These are phyloP conservation scores for Babjeviella inositovora DNA, from an alignment of 805 yeast genomes.

Conservation along the genomic window DNA sequence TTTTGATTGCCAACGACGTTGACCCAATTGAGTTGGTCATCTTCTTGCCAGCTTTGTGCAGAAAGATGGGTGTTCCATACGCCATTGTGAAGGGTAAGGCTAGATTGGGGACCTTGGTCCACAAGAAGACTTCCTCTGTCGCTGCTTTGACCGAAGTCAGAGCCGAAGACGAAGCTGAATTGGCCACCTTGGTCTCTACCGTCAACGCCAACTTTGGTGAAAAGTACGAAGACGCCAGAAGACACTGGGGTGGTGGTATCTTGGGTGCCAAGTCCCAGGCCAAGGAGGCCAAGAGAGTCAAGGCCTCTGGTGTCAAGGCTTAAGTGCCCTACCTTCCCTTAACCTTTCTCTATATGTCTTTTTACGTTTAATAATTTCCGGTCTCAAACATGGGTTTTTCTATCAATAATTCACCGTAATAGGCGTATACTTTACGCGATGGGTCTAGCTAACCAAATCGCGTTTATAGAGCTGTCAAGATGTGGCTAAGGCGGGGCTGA, in stretches of 20 bases:
- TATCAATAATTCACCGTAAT: too few species aligned
- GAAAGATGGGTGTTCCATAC: slow-evolving; percentile 99
- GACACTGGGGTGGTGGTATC: slow-evolving; percentile 99
- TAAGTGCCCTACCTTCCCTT: too few species aligned
- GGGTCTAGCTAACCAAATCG: too few species aligned
- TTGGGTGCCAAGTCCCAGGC: slow-evolving; percentile 90
- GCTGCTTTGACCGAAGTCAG: slow-evolving; percentile 94
- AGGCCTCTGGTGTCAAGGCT: slow-evolving; percentile 20
- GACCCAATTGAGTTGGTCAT: slow-evolving; percentile 97
- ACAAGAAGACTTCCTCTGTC: slow-evolving; percentile 94
- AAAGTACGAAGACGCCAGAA: slow-evolving; percentile 90
- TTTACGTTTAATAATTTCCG: too few species aligned
- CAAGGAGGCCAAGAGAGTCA: slow-evolving; percentile 65
- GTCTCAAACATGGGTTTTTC: too few species aligned
- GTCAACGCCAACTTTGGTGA: slow-evolving; percentile 86
- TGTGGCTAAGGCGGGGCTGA: too few species aligned
- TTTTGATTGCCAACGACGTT: slow-evolving; percentile 95
- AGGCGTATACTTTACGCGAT: too few species aligned
- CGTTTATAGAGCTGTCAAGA: too few species aligned
- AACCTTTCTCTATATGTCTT: too few species aligned
- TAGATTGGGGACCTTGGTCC: slow-evolving; percentile 93
- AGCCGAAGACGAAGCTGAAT: slow-evolving; percentile 88
- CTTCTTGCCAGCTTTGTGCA: slow-evolving; percentile 96
- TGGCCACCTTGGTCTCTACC: slow-evolving; percentile 85
- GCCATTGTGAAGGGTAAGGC: slow-evolving; percentile 98